Evolutionary conservation across 225 moss, liverwort and hornwort genomes (phyloP).

Genomic region (Sphagnum contortum): DNA sequence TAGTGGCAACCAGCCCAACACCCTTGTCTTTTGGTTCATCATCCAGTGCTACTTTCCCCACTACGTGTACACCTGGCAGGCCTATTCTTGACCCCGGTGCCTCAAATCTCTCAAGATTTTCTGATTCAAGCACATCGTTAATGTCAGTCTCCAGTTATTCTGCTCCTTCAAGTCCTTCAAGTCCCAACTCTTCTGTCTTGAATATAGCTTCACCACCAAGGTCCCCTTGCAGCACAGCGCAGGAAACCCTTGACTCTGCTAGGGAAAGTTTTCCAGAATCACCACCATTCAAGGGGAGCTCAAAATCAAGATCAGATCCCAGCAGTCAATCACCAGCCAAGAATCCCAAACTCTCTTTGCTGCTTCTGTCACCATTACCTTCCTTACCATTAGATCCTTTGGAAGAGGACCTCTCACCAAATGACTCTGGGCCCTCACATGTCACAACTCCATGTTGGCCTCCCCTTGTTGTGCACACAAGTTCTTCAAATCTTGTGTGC

Average conservation of each 20-base stretch:
- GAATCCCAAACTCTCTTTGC: conserved; percentile 28
- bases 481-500: too few relatives aligned
- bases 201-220: conserved; percentile 32
- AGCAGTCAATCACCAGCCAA: conserved; percentile 18
- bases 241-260: conserved; percentile 18
- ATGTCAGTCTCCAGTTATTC: conserved; percentile 28
- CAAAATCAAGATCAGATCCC: background rate
- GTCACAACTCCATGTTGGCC: conserved; percentile 13
- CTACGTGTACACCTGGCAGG: conserved; percentile 9
- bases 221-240: conserved; percentile 21
- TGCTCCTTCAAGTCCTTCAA: conserved; percentile 15
- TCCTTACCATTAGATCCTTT: conserved; percentile 2
- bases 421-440: conserved; percentile 17
- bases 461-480: background rate
- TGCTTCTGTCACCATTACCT: conserved; percentile 17
- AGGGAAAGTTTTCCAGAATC: conserved; percentile 10
- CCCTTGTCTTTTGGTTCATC: conserved; percentile 16
- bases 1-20: conserved; percentile 10
- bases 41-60: conserved; percentile 17
- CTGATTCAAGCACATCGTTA: conserved; percentile 25
- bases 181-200: conserved; percentile 29
- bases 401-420: conserved; percentile 5
- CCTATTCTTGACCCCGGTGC: conserved; percentile 18
- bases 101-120: conserved; percentile 29
- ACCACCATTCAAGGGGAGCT: too few relatives aligned